These are phyloP conservation scores for Boletus barrowsii DNA, from an alignment of 768 basidiomycete genomes.

Conservation along the genomic window DNA sequence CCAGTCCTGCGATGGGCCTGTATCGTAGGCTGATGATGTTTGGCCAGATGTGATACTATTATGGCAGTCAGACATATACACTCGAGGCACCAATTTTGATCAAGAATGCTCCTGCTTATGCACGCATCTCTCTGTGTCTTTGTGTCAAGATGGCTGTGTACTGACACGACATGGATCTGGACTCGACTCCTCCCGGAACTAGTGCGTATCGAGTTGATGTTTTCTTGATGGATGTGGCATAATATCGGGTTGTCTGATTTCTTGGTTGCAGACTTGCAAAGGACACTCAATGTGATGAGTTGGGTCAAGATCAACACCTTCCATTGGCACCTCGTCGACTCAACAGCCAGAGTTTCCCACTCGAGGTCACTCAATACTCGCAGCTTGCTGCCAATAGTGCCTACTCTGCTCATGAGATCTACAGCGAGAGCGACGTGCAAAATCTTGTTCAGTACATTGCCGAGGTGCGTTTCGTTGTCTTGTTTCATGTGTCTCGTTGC, in stretches of 20 bases:
- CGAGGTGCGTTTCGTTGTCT: conserved; percentile 46
- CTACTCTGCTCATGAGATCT: conserved; percentile 55
- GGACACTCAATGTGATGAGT: conserved; percentile 53
- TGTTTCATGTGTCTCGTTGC: background rate
- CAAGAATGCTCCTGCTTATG: conserved; percentile 47
- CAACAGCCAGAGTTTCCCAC: conserved; percentile 80
- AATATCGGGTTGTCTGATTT: conserved; percentile 26
- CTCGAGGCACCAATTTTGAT: conserved; percentile 41
- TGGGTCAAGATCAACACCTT: conserved; percentile 63
- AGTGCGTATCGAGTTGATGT: conserved; percentile 19
- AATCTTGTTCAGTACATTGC: conserved; percentile 66
- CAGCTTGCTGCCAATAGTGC: conserved; percentile 63
- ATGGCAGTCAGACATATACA: conserved; percentile 34
- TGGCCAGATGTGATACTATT: conserved; percentile 48
- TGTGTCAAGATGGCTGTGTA: background rate
- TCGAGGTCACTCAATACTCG: conserved; percentile 58
- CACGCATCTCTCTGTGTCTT: conserved; percentile 5
- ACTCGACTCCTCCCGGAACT: conserved; percentile 48
- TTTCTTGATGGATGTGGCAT: background rate
- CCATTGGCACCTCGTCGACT: conserved; percentile 81
- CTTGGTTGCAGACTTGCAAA: conserved; percentile 36
- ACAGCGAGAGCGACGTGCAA: conserved; percentile 51
- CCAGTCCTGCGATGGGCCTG: conserved; percentile 40
- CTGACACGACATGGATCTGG: conserved; percentile 8
- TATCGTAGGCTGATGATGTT: conserved; percentile 56